Evolutionary conservation across 345 rosid species (phyloP).

Genomic region (Xanthoceras sorbifolium): DNA sequence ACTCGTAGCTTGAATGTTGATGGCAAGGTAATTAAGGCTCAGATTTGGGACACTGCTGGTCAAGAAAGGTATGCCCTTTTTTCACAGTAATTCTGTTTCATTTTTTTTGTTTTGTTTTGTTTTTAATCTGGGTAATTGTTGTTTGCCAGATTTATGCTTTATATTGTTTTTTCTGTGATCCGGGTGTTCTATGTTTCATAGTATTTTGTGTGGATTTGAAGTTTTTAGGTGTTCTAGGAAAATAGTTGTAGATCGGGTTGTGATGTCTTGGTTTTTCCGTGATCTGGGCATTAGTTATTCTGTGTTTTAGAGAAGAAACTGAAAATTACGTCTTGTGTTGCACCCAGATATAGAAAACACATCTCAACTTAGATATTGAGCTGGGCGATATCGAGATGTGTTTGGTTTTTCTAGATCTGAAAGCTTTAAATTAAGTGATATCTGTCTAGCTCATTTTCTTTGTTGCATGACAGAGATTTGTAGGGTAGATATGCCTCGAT

Average conservation of each 20-base stretch:
- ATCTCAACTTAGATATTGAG: not conserved
- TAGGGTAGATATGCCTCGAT: not conserved
- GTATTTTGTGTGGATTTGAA: constrained; percentile 15
- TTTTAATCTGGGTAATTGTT: constrained; percentile 19
- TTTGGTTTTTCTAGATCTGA: constrained; percentile 13
- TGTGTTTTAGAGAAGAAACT: not conserved
- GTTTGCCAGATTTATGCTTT: not conserved
- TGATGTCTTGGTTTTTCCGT: not conserved
- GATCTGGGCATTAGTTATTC: not conserved
- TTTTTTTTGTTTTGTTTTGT: not conserved
- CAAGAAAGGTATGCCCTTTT: constrained; percentile 67
- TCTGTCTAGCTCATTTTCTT: not conserved
- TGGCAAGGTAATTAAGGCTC: constrained; percentile 85
- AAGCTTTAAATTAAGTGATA: not conserved
- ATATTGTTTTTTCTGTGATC: constrained; percentile 15
- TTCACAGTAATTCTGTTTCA: not conserved
- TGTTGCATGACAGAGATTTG: constrained; percentile 2
- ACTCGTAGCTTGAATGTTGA: constrained; percentile 90
- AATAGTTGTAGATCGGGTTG: not conserved
- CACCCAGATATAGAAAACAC: not conserved
- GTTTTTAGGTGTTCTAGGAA: constrained; percentile 4
- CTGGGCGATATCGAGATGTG: not conserved
- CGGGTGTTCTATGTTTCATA: constrained; percentile 21
- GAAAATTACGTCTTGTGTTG: not conserved
- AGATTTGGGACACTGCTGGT: constrained; percentile 99